Base-by-base conservation (phyloP, 331 rosid genomes). In the Arachis monticola region DNA sequence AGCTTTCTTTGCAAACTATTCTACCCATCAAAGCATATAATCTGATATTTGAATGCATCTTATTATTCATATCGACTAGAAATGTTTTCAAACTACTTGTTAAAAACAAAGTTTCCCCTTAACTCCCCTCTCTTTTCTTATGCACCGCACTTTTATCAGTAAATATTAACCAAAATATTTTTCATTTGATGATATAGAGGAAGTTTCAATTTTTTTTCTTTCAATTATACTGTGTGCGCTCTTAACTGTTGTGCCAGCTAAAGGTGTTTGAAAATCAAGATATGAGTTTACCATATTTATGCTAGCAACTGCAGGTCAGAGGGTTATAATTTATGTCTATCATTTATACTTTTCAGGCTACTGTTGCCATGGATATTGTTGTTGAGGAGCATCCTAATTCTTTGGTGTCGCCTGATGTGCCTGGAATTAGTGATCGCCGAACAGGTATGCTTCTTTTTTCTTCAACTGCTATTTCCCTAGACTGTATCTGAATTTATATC, bases 391-490 rank as follows among this genome's bases (percentile, higher is more conserved):
- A 79, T 83, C 87, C 77, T 44, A 55, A 57, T 44, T 78, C 66
- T 72, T 70, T 40, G 67, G 12, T 48, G 11, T 47, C 69, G 81
- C 90, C 89, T 61, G 89, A 79, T 82, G 83, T 87, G 76, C 91
- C 92, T 45, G 88, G 87, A 85, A 92, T 83, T 55, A 87, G 88
- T 70, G 95, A 90, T 78, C 86, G 83, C 53, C 84, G 82, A 79
- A 87, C 84, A 69, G 93, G 97, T 87, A 50, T 66, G 87, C 74
- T 46, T 77, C 64, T 44, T 66, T 60, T 71, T 71, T 57, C 47
- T 63, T 57, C 27, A 30, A 42, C 27, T 60, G 9, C 45, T 70
- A 51, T 52, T 74, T 75, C n/a, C 5, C 41, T n/a, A 52, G 56
- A 51, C 50, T n/a, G 44, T 46, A 51, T 64, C 40, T 22, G 7